A percentile compares a stretch with the other conserved stretches of the same genome.
These are phyloP conservation scores for Leptodontidium sp. DNA, from an alignment of 2,329 filamentous ascomycete species.

Conservation along the genomic window DNA sequence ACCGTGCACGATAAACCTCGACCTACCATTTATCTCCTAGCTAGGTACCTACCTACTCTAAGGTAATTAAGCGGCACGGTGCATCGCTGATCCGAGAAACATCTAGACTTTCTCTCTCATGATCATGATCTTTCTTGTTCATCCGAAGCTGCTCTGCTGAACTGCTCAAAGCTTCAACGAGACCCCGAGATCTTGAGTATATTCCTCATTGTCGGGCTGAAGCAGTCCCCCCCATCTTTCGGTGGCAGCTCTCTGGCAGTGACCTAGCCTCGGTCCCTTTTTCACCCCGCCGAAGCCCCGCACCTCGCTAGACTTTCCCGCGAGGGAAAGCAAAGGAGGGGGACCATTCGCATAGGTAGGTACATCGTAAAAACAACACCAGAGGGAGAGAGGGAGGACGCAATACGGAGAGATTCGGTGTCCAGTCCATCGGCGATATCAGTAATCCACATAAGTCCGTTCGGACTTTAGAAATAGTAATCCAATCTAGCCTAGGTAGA, in stretches of 20 bases:
- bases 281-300: slow-evolving; percentile 11
- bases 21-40: not conserved
- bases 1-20: slow-evolving; percentile 7
- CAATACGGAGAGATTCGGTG: not conserved
- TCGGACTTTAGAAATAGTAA: slow-evolving; percentile 1
- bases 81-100: slow-evolving; percentile 13
- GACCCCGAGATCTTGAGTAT: not conserved
- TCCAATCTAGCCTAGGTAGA: no score
- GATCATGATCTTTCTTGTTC: not conserved
- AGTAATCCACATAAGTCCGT: slow-evolving; percentile 4
- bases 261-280: slow-evolving; percentile 10
- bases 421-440: slow-evolving; percentile 8
- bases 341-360: not conserved
- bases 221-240: not conserved
- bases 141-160: not conserved
- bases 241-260: slow-evolving; percentile 1
- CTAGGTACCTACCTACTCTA: no score
- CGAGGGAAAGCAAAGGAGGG: not conserved
- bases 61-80: not conserved
- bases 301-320: slow-evolving; percentile 23
- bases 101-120: slow-evolving; percentile 1
- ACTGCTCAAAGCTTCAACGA: slow-evolving; percentile 3
- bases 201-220: slow-evolving; percentile 1
- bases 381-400: no score
- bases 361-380: no score